A percentile compares a stretch with the other conserved stretches of the same genome.
These are phyloP conservation scores for Phialophora chinensis DNA, from an alignment of 2,329 filamentous ascomycete genomes.

Conservation along the genomic window DNA sequence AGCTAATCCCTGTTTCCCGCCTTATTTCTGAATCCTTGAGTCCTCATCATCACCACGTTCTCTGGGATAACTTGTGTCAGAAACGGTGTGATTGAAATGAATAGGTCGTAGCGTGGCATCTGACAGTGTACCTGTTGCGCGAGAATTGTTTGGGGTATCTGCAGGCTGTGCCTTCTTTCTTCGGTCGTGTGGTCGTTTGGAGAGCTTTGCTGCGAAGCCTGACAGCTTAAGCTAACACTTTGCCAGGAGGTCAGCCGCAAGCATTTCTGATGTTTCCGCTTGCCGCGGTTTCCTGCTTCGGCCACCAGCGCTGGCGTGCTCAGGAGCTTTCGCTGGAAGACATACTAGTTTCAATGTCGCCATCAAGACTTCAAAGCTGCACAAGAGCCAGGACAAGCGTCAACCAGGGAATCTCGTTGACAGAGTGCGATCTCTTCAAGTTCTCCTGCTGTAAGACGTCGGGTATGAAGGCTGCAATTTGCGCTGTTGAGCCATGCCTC, in stretches of 20 bases:
- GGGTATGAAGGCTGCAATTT: neutral
- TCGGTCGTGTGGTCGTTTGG: neutral
- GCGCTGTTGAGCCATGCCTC: neutral
- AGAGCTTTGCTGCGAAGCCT: neutral
- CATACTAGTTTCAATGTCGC: too few species aligned
- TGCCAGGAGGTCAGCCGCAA: neutral
- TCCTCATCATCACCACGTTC: neutral
- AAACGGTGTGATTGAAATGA: neutral
- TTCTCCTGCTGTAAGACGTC: neutral
- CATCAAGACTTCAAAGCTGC: too few species aligned
- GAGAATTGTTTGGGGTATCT: neutral
- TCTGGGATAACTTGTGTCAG: neutral
- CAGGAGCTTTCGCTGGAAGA: too few species aligned
- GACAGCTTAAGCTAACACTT: neutral
- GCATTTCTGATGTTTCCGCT: neutral
- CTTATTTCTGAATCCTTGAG: neutral
- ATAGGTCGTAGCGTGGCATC: neutral
- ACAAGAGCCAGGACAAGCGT: neutral
- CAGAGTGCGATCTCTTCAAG: neutral
- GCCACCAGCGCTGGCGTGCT: neutral
- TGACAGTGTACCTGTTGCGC: neutral
- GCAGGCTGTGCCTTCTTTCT: neutral
- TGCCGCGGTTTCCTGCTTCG: neutral
- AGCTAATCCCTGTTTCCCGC: neutral
- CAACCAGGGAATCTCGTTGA: neutral